Evolutionary conservation across 495 filamentous ascomycete species (phyloP).

Genomic region (Penicillium angulare): DNA sequence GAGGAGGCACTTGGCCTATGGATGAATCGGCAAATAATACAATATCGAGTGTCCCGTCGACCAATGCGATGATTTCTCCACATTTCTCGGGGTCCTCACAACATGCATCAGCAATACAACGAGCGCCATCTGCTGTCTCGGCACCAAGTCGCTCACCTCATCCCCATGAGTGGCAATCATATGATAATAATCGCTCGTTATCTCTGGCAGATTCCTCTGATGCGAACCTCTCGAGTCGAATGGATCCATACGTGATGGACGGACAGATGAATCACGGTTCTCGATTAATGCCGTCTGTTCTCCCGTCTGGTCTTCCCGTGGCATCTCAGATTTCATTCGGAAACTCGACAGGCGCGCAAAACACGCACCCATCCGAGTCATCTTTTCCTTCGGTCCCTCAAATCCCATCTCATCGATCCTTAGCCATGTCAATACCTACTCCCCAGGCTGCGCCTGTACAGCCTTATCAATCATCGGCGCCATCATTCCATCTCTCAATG

Average conservation of each 20-base stretch:
- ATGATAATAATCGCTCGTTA: constrained; percentile 15
- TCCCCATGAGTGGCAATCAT: constrained; percentile 22
- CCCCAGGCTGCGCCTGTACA: constrained; percentile 7
- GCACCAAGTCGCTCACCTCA: constrained; percentile 10
- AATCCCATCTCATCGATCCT: not conserved
- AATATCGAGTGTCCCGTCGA: constrained; percentile 4
- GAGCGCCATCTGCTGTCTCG: constrained; percentile 11
- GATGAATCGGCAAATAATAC: constrained; percentile 5
- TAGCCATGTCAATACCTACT: not conserved
- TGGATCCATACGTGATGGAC: constrained; percentile 21
- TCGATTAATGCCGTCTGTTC: constrained; percentile 3
- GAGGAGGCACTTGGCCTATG: constrained; percentile 12
- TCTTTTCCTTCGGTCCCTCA: constrained; percentile 9
- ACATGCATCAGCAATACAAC: constrained; percentile 3
- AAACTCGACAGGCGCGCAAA: not conserved
- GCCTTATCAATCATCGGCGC: not conserved
- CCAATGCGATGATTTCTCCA: constrained; percentile 9
- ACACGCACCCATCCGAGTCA: constrained; percentile 1
- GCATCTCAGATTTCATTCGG: constrained; percentile 9
- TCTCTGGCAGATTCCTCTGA: constrained; percentile 19
- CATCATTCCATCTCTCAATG: not conserved
- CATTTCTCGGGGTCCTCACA: constrained; percentile 15
- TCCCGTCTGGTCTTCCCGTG: too few relatives aligned
- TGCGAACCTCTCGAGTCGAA: constrained; percentile 10
- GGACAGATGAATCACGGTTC: constrained; percentile 10